Base-by-base conservation (phyloP, 805 yeast species). In the Hanseniaspora taiwanica region DNA sequence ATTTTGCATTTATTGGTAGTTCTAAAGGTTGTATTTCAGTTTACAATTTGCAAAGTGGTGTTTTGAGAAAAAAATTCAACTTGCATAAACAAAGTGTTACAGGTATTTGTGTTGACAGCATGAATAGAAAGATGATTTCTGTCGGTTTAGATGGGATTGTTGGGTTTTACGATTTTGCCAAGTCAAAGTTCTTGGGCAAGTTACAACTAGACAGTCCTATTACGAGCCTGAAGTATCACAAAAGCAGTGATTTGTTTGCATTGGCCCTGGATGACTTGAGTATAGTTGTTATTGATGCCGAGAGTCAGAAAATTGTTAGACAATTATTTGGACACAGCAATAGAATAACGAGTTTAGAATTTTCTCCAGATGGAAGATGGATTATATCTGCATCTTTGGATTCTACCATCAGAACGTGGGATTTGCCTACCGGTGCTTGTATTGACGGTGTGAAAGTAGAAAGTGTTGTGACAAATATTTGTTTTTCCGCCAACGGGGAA, bases 301-400 rank as follows among this genome's bases (percentile, higher is more conserved):
- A 74, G 2, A 84, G 96, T 0, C 84, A 77, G 52, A 76, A 73
- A 49, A 73, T 85, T 25, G 89, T 93, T 24, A 78, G 99, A 66
- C 81, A 79, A 45, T 66, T 91, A 43, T 77, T 76, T 65, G 98
- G 98, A 4, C 98, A 91, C 55, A 69, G 80, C 10, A 86, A 87
- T 59, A 71, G 95, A 52, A 77, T 91, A 47, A 86, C 96, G 0
- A 71, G 83, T 1, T 59, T 89, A 56, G 96, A 84, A 56, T 89
- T 91, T 54, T 78, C 94, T 3, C 93, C 95, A 4, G 89, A 87
- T 57, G 97, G 96, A 27, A 76, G 96, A 57, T 91, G 97, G 96
- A 64, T 91, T 27, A 77, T 91, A 7, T 76, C 91, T 19, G 77
- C 83, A 1, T 71, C 86, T 1, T 65, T 86, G 44, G 99, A 91